Base-by-base conservation (phyloP, 768 basidiomycete genomes). In the Lenzites betulinus region DNA sequence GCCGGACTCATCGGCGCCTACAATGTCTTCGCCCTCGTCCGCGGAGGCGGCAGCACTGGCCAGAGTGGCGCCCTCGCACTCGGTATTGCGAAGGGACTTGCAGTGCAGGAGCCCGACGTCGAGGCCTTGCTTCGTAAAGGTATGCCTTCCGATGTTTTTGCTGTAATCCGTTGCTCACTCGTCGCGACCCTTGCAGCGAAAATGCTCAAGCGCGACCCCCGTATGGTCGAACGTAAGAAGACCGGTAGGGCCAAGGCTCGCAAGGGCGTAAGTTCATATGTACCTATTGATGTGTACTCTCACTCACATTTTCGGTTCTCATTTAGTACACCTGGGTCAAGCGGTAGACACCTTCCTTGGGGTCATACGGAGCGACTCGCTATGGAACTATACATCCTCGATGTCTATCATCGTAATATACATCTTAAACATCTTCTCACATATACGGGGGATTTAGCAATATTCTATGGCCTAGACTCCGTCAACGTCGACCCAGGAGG, bases 201-300 rank as follows among this genome's bases (percentile, higher is more conserved):
- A 78, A 78, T 95, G 48, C 75, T 93, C 59, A 85, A 86, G 73
- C 87, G 95, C 68, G 96, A 99, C 79, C 93, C 95, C 47, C 89
- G 97, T 75, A 92, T 96, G 92, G 95, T 97, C 30, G 96, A 99
- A 77, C 83, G 96, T 68, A 99, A 99, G 79, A 99, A 99, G 83
- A 92, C 96, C 16, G 93, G 93, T 59, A 74, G 86, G 69, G 85
- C 90, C 60, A 97, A 97, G 79, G 94, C 96, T 60, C 87, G 95
- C 75, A 95, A 95, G 77, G 82, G 83, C 78, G 93, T 95, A 74
- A 44, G 92, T 86, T 15, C 57, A 3, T 3, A 25, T 36, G 20
- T 3, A 6, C n/a, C 11, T 7, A 2, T 22, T 25, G 11, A 22
- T 5, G 20, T 42, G 36, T 47, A 23, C 11, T 12, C 70, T 72